These are phyloP conservation scores for Psilocybe mexicana DNA, from an alignment of 1,284 basidiomycete genomes.

Conservation along the genomic window DNA sequence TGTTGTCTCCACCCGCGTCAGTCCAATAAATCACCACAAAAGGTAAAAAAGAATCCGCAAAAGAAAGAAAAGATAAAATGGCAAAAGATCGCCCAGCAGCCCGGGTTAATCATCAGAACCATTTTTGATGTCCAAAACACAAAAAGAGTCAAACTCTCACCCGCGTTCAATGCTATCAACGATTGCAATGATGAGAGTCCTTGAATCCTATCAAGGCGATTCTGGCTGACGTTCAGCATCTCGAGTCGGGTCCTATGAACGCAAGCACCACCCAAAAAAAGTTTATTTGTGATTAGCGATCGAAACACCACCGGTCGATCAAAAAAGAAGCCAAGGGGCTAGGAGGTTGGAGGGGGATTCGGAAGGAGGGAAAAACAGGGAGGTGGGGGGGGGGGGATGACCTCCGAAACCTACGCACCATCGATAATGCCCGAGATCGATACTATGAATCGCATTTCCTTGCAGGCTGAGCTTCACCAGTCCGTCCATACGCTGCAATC, in stretches of 20 bases:
- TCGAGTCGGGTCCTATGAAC: conserved; percentile 73
- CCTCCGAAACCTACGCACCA: conserved; percentile 57
- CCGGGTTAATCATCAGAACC: conserved; percentile 10
- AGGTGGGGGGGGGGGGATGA: background rate
- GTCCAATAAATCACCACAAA: conserved; percentile 8
- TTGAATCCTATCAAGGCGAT: conserved; percentile 62
- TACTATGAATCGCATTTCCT: conserved; percentile 67
- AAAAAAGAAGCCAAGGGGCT: background rate
- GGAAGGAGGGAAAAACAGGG: too few relatives aligned
- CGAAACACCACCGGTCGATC: conserved; percentile 5
- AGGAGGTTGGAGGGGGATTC: too few relatives aligned
- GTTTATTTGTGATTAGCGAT: conserved; percentile 8
- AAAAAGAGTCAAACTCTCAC: conserved; percentile 49
- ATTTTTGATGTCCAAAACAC: conserved; percentile 9
- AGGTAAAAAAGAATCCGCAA: conserved; percentile 4
- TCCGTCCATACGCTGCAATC: conserved; percentile 77
- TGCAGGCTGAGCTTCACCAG: conserved; percentile 84
- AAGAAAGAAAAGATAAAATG: conserved; percentile 10
- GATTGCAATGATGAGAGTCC: conserved; percentile 65
- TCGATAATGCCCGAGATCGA: conserved; percentile 64
- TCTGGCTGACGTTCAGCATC: conserved; percentile 81
- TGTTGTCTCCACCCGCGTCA: conserved; percentile 29
- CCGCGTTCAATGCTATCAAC: conserved; percentile 76
- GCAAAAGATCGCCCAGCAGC: background rate
- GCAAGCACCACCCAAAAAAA: conserved; percentile 1